Conservation (phyloP, 2,329 filamentous ascomycete species). For the Xylaria hypoxylon region DNA sequence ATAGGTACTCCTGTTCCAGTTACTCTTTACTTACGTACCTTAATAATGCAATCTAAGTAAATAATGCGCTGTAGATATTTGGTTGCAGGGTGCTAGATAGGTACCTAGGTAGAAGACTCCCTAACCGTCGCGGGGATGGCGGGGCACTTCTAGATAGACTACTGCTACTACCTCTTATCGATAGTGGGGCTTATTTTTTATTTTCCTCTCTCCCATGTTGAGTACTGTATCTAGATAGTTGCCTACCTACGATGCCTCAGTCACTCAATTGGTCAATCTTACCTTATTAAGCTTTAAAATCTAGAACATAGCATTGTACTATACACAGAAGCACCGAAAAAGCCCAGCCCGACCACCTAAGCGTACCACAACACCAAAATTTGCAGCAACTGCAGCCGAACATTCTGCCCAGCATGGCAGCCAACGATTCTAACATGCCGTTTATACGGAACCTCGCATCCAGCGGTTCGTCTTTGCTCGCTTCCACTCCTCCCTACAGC, state of each 20-base stretch:
- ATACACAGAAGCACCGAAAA: not conserved
- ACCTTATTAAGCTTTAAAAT: not conserved
- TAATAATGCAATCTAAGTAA: too few relatives aligned
- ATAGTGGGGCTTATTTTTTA: slow-evolving; percentile 37
- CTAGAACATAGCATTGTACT: not conserved
- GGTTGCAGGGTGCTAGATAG: too few relatives aligned
- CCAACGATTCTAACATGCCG: slow-evolving; percentile 67
- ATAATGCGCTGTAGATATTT: too few relatives aligned
- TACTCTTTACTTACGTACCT: too few relatives aligned
- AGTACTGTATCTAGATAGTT: not conserved
- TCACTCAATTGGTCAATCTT: slow-evolving; percentile 3
- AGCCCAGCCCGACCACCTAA: not conserved
- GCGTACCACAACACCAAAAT: not conserved
- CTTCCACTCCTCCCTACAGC: not conserved
- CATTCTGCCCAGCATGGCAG: slow-evolving; percentile 46
- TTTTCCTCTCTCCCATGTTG: slow-evolving; percentile 21
- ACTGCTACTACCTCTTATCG: slow-evolving; percentile 32
- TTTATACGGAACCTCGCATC: slow-evolving; percentile 88
- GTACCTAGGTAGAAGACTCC: not conserved
- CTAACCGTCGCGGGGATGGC: slow-evolving; percentile 9
- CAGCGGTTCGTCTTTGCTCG: slow-evolving; percentile 71
- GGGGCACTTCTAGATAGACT: slow-evolving; percentile 3
- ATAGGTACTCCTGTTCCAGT: too few relatives aligned
- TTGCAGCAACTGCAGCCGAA: not conserved
- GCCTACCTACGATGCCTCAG: slow-evolving; percentile 16